Percentiles rank a stretch among this genome's conserved stretches.
Conservation (phyloP, 2,329 filamentous ascomycete genomes). For the Trematosphaeria pertusa region DNA sequence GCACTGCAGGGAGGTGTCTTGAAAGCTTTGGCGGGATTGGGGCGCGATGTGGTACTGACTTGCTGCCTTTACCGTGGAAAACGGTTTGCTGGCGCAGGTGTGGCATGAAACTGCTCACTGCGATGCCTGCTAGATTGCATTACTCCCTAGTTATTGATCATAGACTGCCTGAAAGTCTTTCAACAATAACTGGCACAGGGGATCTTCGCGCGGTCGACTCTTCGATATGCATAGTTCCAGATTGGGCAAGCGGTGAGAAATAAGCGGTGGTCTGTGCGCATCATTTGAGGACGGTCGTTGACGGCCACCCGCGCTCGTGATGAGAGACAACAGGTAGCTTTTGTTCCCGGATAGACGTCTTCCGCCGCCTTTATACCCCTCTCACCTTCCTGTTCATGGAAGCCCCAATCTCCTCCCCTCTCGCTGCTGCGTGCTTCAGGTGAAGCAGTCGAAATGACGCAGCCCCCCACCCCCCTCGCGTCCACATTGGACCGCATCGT, state of each 20-base stretch:
- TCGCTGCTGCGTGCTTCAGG: slow-evolving; percentile 40
- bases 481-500: slow-evolving; percentile 61
- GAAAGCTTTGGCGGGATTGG: not conserved
- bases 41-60: not conserved
- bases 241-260: slow-evolving; percentile 18
- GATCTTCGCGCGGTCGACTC: too few relatives aligned
- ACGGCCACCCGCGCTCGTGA: slow-evolving; percentile 9
- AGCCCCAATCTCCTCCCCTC: slow-evolving; percentile 25
- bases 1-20: not conserved
- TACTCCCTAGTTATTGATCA: too few relatives aligned
- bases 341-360: slow-evolving; percentile 16
- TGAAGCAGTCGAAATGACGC: slow-evolving; percentile 47
- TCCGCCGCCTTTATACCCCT: slow-evolving; percentile 7
- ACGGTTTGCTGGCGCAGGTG: too few relatives aligned
- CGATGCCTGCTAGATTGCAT: too few relatives aligned
- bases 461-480: slow-evolving; percentile 40
- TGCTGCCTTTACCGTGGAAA: too few relatives aligned
- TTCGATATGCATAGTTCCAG: too few relatives aligned
- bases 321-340: slow-evolving; percentile 19
- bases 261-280: slow-evolving; percentile 22
- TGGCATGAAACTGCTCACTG: too few relatives aligned
- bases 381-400: slow-evolving; percentile 42
- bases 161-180: too few relatives aligned
- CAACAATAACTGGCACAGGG: too few relatives aligned
- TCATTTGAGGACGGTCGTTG: not conserved